Evolutionary conservation across 2,329 filamentous ascomycete genomes (phyloP), one percentile per base, ranked within the genome.

Genomic region (Trichophyton mentagrophytes): DNA sequence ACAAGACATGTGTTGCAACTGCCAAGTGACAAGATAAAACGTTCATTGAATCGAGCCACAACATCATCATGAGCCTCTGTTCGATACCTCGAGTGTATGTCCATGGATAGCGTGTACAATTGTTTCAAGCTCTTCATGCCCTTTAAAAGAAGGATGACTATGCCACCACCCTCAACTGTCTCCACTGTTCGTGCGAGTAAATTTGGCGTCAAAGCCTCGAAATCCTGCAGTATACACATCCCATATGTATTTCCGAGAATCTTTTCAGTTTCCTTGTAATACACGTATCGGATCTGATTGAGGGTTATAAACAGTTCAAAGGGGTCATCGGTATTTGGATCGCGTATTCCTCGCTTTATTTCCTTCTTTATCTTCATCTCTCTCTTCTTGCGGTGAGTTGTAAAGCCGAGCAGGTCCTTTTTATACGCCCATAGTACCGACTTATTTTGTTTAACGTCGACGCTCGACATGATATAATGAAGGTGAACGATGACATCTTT

Each of bases 261-360:
- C 80, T 96, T 97, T 70, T 99, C 93, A 30, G 93, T 97, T 78
- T 99, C 93, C 77, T 99, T 99, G 80, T 99, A 99, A 81, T 96
- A 99, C 61, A 93, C 90, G 82, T 99, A 99, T 74, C 93, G 88
- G 72, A 99, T 96, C 74, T 96, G 90, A 78, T 97, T 89, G 61
- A 96, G 85, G 62, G 90, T 93, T 68, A 97, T 87, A 76, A 97
- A 99, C 60, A 97, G 83, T 77, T 99, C 93, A 78, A 99, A 99
- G 0, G 93, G 88, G 72, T 99, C 93, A 72, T 95, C 90, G 60
- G 85, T 83, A 74, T 99, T 96, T 64, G 88, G 84, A 74, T 99
- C 93, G 70, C 95, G 85, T 66, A 91, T 90, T 51, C 93, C 93
- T 68, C 90, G 84, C 78, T 95, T 96, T 74, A 99, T 90, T 71